Evolutionary conservation across 257 asterid species (phyloP), one percentile per base, ranked within the genome.

Genomic region (Striga asiatica): DNA sequence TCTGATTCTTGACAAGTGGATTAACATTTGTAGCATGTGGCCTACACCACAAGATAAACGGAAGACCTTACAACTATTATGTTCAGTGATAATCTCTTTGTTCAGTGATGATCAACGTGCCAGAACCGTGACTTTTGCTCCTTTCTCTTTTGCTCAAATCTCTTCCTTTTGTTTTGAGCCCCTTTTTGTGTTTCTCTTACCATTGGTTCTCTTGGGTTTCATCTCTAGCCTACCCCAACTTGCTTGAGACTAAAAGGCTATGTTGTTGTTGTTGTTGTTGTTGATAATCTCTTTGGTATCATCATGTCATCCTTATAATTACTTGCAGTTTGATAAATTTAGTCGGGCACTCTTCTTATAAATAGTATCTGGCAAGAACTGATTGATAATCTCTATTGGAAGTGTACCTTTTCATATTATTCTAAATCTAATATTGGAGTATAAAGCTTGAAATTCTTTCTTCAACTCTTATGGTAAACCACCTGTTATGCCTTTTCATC

Each of bases 371-470:
- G 18, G 43, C 43, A 37, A 37, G 17, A 12, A 37, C 16, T 37
- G 43, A n/a, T n/a, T n/a, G n/a, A n/a, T 37, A 39, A 13, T 39
- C 21, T 14, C 43, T 43, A 34, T n/a, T n/a, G n/a, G 49, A 50
- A 28, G 27, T 64, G 32, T 37, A 11, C n/a, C n/a, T 45, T 66
- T 23, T 46, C 35, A 34, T 43, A 23, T 41, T 37, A 47, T 38
- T 54, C 65, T 54, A 51, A 23, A 38, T 28, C 25, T 7, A 31
- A n/a, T n/a, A n/a, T n/a, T n/a, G n/a, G n/a, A 38, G 11, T 18
- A 12, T 7, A 20, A 20, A 61, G 42, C 51, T 39, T 62, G 43
- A 24, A n/a, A 22, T 43, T 65, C 61, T 66, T 45, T 52, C 53
- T 31, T 48, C 29, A 24, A 62, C 46, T 64, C 22, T 48, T 20